phyloP scores from a whole-genome alignment of 305 asterid species.

The Solanum hybrid region DNA sequence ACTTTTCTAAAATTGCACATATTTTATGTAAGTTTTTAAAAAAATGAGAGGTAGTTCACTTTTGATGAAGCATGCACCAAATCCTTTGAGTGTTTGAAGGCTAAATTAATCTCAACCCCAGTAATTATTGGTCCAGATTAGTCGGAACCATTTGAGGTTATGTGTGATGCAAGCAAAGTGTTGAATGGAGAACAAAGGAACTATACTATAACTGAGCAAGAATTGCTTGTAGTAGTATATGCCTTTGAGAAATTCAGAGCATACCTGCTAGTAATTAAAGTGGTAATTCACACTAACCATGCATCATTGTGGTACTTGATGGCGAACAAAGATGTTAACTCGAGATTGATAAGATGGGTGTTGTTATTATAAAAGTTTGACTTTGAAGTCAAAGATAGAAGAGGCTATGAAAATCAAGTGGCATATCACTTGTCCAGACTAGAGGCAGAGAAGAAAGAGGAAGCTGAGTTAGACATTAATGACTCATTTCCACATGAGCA shows the following conservation, averaged over 20 bases:
- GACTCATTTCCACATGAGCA: background rate
- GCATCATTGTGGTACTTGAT: background rate
- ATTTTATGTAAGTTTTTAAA: background rate
- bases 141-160: background rate
- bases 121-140: background rate
- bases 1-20: background rate
- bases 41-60: background rate
- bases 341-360: background rate
- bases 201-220: no score
- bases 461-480: background rate
- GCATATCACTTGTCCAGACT: background rate
- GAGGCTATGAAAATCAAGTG: background rate
- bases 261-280: background rate
- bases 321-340: background rate
- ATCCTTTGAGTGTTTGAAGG: background rate
- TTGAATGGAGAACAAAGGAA: background rate
- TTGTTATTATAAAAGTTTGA: background rate
- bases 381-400: background rate
- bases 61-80: background rate
- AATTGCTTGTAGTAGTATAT: no score
- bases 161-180: background rate
- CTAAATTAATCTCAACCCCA: background rate
- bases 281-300: background rate
- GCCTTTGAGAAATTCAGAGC: background rate
- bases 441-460: background rate